These are phyloP conservation scores for maize (Zea mays) DNA, from an alignment of 176 grass and related monocot genomes.

Conservation along the genomic window Zm-B73-REFERENCE-NAM-5.0 NC_050100.1:221707501-221708000, in stretches of 20 bases:
- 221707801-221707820: slow-evolving; percentile 7
- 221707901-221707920: slow-evolving; percentile 98
- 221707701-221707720: slow-evolving; percentile 97
- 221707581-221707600: slow-evolving; percentile 24
- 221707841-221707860: slow-evolving; percentile 98
- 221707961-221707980: slow-evolving; percentile 97
- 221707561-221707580: slow-evolving; percentile 29
- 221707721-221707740: slow-evolving; percentile 79
- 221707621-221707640: slow-evolving; percentile 98
- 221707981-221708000: slow-evolving; percentile 42
- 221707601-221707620: slow-evolving; percentile 66
- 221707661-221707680: slow-evolving; percentile 99
- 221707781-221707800: slow-evolving; percentile 25
- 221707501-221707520: slow-evolving; percentile 22
- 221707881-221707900: slow-evolving; percentile 94
- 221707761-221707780: slow-evolving; percentile 34
- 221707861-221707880: slow-evolving; percentile 96
- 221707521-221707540: slow-evolving; percentile 21
- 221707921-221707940: slow-evolving; percentile 99
- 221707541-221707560: slow-evolving; percentile 2
- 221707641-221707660: slow-evolving; percentile 98
- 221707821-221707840: slow-evolving; percentile 7
- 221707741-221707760: slow-evolving; percentile 31
- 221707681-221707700: slow-evolving; percentile 96
- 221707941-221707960: slow-evolving; percentile 99